These are phyloP conservation scores for Volvox reticuliferus DNA, from an alignment of 139 green algal species.

Conservation along the genomic window DNA sequence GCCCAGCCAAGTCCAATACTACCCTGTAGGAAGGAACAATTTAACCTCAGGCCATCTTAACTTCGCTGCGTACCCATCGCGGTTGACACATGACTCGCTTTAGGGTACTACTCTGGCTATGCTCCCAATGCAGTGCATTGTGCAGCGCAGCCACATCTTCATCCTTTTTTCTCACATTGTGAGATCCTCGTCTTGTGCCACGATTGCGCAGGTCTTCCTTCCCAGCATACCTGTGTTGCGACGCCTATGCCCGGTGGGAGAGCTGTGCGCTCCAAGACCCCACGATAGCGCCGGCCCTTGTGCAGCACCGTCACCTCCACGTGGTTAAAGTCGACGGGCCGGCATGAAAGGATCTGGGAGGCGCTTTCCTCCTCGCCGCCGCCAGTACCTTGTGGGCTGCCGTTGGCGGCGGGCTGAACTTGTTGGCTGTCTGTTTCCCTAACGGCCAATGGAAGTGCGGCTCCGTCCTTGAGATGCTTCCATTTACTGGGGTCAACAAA, in stretches of 20 bases:
- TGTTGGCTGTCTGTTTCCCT: background rate
- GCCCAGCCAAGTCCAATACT: no score
- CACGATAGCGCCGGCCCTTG: conserved; percentile 2
- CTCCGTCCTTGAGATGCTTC: background rate
- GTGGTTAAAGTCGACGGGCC: background rate
- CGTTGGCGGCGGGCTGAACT: no score
- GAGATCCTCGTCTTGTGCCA: no score
- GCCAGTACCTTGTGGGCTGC: background rate
- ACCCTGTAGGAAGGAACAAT: no score
- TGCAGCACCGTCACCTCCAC: conserved; percentile 26
- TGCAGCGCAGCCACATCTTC: no score
- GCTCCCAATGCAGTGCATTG: no score
- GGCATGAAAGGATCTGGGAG: background rate
- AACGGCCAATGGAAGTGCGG: background rate
- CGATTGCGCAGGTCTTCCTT: no score
- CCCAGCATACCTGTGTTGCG: background rate
- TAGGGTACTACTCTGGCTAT: no score
- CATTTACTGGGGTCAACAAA: conserved; percentile 17
- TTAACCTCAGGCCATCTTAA: no score
- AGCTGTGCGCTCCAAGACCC: conserved; percentile 12
- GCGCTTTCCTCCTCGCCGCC: background rate
- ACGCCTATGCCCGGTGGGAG: conserved; percentile 35
- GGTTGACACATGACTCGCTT: no score
- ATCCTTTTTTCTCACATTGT: no score
- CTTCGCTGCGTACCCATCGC: no score